A percentile compares a stretch with the other conserved stretches of the same genome.
Conservation (phyloP, 192 early-diverging fungal species). For the Coemansia biformis region DNA sequence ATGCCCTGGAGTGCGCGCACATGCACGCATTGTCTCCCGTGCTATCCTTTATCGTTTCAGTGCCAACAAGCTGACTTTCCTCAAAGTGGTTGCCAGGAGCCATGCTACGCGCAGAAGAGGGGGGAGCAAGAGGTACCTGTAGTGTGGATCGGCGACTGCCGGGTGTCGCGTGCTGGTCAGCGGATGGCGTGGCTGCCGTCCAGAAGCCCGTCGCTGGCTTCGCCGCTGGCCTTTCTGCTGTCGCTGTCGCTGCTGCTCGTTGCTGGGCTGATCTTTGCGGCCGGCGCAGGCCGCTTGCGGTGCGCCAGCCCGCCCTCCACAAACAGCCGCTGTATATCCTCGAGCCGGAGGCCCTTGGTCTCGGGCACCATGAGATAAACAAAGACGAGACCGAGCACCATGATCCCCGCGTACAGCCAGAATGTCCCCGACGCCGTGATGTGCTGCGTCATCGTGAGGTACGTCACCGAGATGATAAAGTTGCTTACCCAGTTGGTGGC, state of each 20-base stretch:
- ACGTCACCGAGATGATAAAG: conserved; percentile 46
- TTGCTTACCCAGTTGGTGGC: conserved; percentile 48
- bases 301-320: conserved; percentile 11
- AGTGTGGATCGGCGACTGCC: too few species aligned
- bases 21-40: too few species aligned
- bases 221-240: too few species aligned
- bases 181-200: too few species aligned
- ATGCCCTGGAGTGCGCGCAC: too few species aligned
- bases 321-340: conserved; percentile 47
- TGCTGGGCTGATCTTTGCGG: conserved; percentile 1
- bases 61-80: too few species aligned
- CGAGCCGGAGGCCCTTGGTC: conserved; percentile 48
- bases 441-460: conserved; percentile 47
- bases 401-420: conserved; percentile 49
- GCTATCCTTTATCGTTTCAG: too few species aligned
- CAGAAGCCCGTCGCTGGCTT: too few species aligned
- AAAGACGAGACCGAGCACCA: conserved; percentile 27
- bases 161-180: too few species aligned
- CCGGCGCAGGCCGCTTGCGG: conserved; percentile 1
- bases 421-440: conserved; percentile 49
- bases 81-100: too few species aligned
- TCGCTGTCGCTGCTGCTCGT: neutral
- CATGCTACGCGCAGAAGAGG: too few species aligned
- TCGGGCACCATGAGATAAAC: conserved; percentile 42
- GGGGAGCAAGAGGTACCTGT: too few species aligned